phyloP scores from a whole-genome alignment of 2,329 filamentous ascomycete genomes.

The Endoconidiophora polonica region DNA sequence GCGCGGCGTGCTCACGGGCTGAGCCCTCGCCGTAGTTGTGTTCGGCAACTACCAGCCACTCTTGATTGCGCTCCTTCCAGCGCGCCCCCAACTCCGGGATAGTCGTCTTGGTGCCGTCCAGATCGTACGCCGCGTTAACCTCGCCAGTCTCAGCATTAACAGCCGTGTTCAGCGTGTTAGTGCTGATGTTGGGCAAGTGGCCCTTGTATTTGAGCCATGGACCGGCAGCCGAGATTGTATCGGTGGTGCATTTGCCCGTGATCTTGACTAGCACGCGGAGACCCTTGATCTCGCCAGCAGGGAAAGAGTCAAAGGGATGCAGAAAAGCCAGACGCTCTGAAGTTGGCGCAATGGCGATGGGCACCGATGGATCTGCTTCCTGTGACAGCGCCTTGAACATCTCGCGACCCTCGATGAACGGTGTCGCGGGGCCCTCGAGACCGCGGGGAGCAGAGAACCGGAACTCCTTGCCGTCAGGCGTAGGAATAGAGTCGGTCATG shows the following conservation, averaged over 20 bases:
- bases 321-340: conserved; percentile 81
- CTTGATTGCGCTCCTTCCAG: conserved; percentile 59
- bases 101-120: conserved; percentile 54
- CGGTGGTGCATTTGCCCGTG: conserved; percentile 93
- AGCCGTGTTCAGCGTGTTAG: conserved; percentile 93
- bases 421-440: conserved; percentile 39
- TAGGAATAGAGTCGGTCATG: conserved; percentile 67
- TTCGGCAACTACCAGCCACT: conserved; percentile 92
- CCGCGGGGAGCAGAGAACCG: conserved; percentile 69
- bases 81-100: conserved; percentile 76
- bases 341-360: conserved; percentile 67
- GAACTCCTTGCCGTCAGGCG: conserved; percentile 67
- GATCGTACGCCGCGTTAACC: conserved; percentile 82
- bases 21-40: conserved; percentile 94
- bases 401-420: conserved; percentile 64
- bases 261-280: conserved; percentile 90
- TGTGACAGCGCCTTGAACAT: conserved; percentile 57
- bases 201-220: conserved; percentile 99
- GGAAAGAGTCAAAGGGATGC: conserved; percentile 80
- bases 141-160: conserved; percentile 83
- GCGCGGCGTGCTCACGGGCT: conserved; percentile 73
- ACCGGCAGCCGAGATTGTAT: conserved; percentile 92
- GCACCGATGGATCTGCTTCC: conserved; percentile 49
- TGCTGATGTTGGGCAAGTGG: conserved; percentile 91
- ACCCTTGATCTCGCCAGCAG: conserved; percentile 52